Evolutionary conservation across 2,329 filamentous ascomycete species (phyloP), one percentile per base, ranked within the genome.

Genomic region (Colletotrichum sp.): DNA sequence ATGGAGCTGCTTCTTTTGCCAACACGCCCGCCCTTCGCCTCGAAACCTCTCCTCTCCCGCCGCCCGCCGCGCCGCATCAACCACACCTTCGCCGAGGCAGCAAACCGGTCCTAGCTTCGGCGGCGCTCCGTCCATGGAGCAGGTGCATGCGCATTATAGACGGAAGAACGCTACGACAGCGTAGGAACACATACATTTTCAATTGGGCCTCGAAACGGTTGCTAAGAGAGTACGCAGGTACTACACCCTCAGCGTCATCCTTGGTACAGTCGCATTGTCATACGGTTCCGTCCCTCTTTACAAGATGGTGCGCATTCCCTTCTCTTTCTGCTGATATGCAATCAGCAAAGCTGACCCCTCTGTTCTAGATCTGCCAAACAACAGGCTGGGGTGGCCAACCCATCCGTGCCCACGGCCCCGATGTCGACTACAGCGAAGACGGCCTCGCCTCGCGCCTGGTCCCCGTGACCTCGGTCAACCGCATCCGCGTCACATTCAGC

Each of bases 401-500:
- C 36, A 91, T 98, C 78, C 95, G 96, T 82, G 95, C 95, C 61
- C 93, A 95, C 86, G 84, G 85, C 64, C 83, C 82, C 69, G 88
- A 86, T 71, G 88, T 87, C 77, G 85, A 89, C 74, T 77, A 77
- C 66, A 71, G 65, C 75, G 88, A 87, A 77, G 85, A 85, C 71
- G 94, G 97, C 83, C 91, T 94, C 30, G 91, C 96, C 43, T 89
- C 90, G 64, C 94, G 96, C 71, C 91, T 99, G 59, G 90, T 92
- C 62, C 97, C 97, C 18, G 93, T 98, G 52, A 94, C 92, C 21
- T 89, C 92, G 79, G 94, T 95, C 74, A 94, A 94, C 79, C 94
- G 97, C 69, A 94, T 99, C 81, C 94, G 95, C 76, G 96, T 99
- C 78, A 98, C 96, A 30, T 99, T 99, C 90, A 97, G 96, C 82